phyloP scores from a whole-genome alignment of 1,139 yeast genomes.

The Suhomyces bokatorum region DNA sequence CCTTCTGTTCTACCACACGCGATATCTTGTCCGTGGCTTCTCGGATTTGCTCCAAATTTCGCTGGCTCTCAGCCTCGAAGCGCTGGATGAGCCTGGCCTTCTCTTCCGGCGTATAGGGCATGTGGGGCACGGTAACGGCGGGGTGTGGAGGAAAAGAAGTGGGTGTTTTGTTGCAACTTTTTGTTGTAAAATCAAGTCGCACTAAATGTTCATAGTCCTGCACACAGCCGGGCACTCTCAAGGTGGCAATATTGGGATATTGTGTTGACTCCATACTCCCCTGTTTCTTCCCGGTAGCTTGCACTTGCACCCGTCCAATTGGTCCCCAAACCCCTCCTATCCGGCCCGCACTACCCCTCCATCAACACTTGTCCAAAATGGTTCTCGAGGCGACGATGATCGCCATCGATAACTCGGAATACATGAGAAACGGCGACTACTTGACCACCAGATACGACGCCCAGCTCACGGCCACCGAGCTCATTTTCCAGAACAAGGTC shows the following conservation, averaged over 20 bases:
- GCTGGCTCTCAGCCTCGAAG: conserved; percentile 24
- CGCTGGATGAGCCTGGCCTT: conserved; percentile 36
- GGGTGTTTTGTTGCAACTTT: background rate
- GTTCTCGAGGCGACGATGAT: conserved; percentile 96
- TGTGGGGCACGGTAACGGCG: background rate
- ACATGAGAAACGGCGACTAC: conserved; percentile 93
- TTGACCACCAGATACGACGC: conserved; percentile 89
- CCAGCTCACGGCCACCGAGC: conserved; percentile 88
- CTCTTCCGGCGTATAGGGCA: conserved; percentile 35
- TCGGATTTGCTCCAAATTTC: conserved; percentile 20
- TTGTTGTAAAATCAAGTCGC: background rate
- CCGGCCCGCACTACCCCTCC: background rate
- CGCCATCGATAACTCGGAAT: conserved; percentile 93
- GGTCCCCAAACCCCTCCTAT: background rate
- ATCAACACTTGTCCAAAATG: conserved; percentile 42
- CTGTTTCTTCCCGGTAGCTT: background rate
- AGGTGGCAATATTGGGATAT: background rate
- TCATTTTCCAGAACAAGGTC: conserved; percentile 82
- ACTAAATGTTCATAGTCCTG: conserved; percentile 9
- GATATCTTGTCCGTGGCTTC: conserved; percentile 19
- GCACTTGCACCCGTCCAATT: conserved; percentile 8
- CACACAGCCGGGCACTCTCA: conserved; percentile 1
- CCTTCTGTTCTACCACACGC: conserved; percentile 27
- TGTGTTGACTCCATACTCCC: background rate
- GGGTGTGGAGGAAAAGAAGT: background rate